Base-by-base conservation (phyloP, 441 rosid species). In the Erysimum cheiri region DNA sequence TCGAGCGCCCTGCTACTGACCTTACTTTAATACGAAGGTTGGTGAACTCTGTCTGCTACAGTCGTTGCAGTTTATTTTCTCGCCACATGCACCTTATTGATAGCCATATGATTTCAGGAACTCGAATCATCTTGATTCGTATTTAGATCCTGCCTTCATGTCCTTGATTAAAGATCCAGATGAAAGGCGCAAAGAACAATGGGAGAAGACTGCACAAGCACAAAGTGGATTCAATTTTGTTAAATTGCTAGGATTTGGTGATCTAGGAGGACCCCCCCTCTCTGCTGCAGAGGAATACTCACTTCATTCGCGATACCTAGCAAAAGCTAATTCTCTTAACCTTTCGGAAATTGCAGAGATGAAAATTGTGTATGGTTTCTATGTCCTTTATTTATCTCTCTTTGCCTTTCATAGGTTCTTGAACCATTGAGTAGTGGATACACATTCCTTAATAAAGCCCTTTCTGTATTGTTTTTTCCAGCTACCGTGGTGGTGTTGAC, bases 131-230 rank as follows among this genome's bases (percentile, higher is more conserved):
- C 77, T 95, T 85, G 99, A 92, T 78, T 83, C 96, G 7, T 92
- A 85, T 78, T 79, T 95, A 87, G 99, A 95, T 87, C 99, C 99
- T 48, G 93, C 99, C 72, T 95, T 95, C 85, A 92, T 95, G 99
- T 92, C 99, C 48, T 79, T 92, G 67, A 91, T 95, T 48, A 95
- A 95, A 80, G 99, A 95, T 80, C 99, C 99, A 48, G 99, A 95
- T 83, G 85, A 90, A 83, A 87, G 93, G 77, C 98, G 96, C 53
- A 79, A 70, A 77, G 99, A 95, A 74, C 98, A 92, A 81, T 95
- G 99, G 99, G 97, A 95, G 80, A 95, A 95, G 77, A 88, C 89
- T 74, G 91, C 98, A 77, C 92, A 87, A 72, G 92, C 96, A 53
- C 93, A 84, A 67, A 80, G 87, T 79, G 92, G 96, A 63, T 92